Base-by-base conservation (phyloP, 2,329 filamentous ascomycete genomes). In the Sclerotinia borealis region DNA sequence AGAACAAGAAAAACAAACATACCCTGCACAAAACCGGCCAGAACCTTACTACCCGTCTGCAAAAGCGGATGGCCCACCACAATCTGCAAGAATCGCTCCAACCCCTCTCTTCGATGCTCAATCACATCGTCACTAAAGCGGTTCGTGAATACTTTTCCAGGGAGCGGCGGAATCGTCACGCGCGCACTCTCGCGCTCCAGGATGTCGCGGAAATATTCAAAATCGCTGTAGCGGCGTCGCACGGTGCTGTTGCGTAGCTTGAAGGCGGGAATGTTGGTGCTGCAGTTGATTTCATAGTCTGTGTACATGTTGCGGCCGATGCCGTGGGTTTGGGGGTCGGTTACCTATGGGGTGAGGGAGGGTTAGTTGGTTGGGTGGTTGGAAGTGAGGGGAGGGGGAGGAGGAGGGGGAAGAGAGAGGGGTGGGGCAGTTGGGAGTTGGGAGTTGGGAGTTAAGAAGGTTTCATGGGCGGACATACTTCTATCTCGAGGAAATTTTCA, bases 401-500 rank as follows among this genome's bases (percentile, higher is more conserved):
- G 25, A 8, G 17, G 27, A 49, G 25, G 29, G 56, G 27, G 27
- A 29, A 48, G 7, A 43, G 41, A 27, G 29, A 54, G 52, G 48
- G 43, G 50, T 52, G 36, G 60, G 59, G 27, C 17, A 27, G 45
- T 63, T 71, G 52, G 68, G 63, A 45, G 19, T 10, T 50, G 22
- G 11, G 5, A 49, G 51, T 8, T 2, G 11, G 45, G 4, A 41
- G n/a, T n/a, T 52, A 13, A 29, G 22, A 27, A 19, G 39, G 75
- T 1, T 25, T 31, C 8, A 22, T 36, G 34, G n/a, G 19, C 19
- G 13, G 39, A 75, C 79, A 64, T 77, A 95, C 93, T 83, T 99
- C 95, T 68, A 99, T 96, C 81, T 99, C 95, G 61, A 99, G 85
- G 76, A 98, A 97, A 81, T 99, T 99, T 83, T 99, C 95, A 7